Evolutionary conservation across 108 stramenopile species (phyloP).

Genomic region (Nannochloropsis gaditana): DNA sequence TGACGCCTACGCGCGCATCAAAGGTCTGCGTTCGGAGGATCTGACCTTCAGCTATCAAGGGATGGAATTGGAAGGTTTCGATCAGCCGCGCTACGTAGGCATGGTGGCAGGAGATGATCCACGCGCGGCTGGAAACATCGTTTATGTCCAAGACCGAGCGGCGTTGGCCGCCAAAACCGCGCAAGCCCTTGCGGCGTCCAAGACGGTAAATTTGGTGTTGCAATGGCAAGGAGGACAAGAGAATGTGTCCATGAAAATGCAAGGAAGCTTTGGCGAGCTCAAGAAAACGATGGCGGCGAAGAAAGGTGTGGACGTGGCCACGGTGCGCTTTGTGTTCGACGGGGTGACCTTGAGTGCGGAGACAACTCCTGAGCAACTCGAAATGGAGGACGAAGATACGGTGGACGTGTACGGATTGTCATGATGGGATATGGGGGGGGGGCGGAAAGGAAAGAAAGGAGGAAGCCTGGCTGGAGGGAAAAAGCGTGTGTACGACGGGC

Average conservation of each 20-base stretch:
- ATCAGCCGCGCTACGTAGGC: constrained; percentile 16
- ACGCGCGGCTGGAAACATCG: neutral
- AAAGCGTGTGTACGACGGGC: neutral
- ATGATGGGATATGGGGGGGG: neutral
- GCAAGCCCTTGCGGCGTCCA: neutral
- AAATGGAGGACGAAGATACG: neutral
- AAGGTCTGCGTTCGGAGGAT: neutral
- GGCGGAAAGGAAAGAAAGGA: neutral
- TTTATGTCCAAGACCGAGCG: neutral
- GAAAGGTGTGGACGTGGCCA: constrained; percentile 6
- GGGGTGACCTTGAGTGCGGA: neutral
- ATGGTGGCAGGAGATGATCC: neutral
- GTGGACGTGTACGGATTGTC: neutral
- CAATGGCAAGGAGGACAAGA: neutral
- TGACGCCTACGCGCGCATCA: neutral
- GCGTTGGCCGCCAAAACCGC: neutral
- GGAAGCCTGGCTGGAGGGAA: neutral
- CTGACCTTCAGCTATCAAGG: neutral
- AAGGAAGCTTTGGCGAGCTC: neutral
- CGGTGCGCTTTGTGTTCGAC: neutral
- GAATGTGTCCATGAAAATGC: neutral
- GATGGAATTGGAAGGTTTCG: neutral
- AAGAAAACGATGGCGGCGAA: neutral
- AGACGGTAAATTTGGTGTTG: neutral
- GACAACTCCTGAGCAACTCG: neutral